phyloP scores from a whole-genome alignment of 192 early-diverging fungal genomes.

The Coemansia asiatica region DNA sequence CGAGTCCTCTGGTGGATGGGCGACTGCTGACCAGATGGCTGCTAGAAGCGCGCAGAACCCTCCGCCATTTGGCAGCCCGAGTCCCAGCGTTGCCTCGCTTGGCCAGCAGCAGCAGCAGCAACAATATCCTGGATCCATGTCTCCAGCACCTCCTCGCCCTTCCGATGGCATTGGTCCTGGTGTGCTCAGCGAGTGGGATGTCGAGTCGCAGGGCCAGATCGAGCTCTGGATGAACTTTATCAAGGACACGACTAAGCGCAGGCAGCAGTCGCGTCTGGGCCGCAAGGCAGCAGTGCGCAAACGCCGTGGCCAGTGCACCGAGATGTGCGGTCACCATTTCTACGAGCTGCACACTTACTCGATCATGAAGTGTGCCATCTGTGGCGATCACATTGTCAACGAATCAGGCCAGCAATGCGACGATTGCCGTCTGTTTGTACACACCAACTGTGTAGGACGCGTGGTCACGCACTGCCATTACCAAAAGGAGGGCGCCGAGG shows the following conservation, averaged over 20 bases:
- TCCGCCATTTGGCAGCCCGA: conserved; percentile 11
- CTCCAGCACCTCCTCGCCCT: neutral
- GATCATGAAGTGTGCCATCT: conserved; percentile 97
- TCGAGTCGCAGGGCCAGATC: conserved; percentile 92
- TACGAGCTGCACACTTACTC: conserved; percentile 87
- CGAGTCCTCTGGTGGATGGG: conserved; percentile 59
- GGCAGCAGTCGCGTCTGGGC: conserved; percentile 59
- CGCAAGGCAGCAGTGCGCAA: conserved; percentile 78
- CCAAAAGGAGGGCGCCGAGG: conserved; percentile 14
- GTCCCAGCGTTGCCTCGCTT: conserved; percentile 12
- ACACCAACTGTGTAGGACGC: conserved; percentile 81
- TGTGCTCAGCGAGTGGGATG: conserved; percentile 63
- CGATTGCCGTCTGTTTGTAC: conserved; percentile 93
- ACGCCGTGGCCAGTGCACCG: conserved; percentile 78
- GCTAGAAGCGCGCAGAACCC: conserved; percentile 16
- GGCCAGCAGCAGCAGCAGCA: neutral
- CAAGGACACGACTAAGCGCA: conserved; percentile 54
- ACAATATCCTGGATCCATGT: conserved; percentile 5
- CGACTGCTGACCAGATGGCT: conserved; percentile 53
- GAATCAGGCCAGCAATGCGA: conserved; percentile 90
- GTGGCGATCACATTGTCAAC: conserved; percentile 91
- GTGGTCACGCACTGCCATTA: conserved; percentile 91
- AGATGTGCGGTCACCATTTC: conserved; percentile 95
- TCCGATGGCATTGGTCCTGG: conserved; percentile 20
- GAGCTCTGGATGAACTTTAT: conserved; percentile 83